Conservation (phyloP, 2,329 filamentous ascomycete species). For the Ilyonectria robusta region DNA sequence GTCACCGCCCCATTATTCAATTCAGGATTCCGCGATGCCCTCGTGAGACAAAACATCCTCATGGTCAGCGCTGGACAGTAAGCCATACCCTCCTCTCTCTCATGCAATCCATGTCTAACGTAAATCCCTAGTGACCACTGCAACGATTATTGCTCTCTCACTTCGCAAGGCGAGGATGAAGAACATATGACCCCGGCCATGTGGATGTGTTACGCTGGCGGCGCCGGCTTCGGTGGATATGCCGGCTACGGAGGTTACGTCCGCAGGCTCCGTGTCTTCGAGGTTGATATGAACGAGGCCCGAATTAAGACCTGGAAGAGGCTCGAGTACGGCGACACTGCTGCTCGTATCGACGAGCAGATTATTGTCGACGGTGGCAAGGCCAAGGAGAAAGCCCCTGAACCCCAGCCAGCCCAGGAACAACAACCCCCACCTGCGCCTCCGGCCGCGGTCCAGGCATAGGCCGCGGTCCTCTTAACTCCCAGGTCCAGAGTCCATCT, state of each 20-base stretch:
- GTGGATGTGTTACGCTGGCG: constrained; percentile 99
- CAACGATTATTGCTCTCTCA: constrained; percentile 94
- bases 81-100: constrained; percentile 53
- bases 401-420: constrained; percentile 1
- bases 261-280: constrained; percentile 88
- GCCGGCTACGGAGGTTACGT: constrained; percentile 90
- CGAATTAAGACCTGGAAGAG: constrained; percentile 94
- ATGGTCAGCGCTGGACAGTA: constrained; percentile 94
- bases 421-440: not conserved
- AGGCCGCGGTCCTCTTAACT: not conserved
- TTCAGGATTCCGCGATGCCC: constrained; percentile 90
- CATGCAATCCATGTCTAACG: constrained; percentile 38
- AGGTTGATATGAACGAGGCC: constrained; percentile 92
- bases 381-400: constrained; percentile 40
- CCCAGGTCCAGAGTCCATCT: not conserved
- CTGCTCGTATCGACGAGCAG: constrained; percentile 72
- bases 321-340: constrained; percentile 76
- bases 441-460: constrained; percentile 12
- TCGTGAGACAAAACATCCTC: constrained; percentile 87
- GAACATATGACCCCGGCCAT: constrained; percentile 74
- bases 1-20: constrained; percentile 93
- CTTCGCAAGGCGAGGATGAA: constrained; percentile 53
- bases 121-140: constrained; percentile 80
- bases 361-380: constrained; percentile 76
- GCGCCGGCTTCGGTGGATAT: constrained; percentile 93